Evolutionary conservation across 2,329 filamentous ascomycete genomes (phyloP), one percentile per base, ranked within the genome.

Genomic region (Trichoderma sp.): DNA sequence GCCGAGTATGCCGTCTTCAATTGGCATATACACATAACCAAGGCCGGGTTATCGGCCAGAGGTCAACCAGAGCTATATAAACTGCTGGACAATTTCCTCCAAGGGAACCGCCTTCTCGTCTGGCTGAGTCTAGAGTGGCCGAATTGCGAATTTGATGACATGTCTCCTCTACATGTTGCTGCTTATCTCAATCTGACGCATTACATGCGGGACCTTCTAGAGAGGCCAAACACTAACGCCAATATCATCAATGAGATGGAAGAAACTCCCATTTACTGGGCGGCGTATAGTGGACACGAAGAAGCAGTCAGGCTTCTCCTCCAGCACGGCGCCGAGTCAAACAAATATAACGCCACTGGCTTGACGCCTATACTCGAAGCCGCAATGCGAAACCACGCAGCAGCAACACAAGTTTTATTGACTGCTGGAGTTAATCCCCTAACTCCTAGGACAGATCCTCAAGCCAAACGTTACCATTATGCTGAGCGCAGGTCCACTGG

Each of bases 361-460:
- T 58, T 76, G 1, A 80, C 74, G n/a, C 79, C 83, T 3, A 70
- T 84, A 2, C 80, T 83, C 65, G 7, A 73, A 32, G 82, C 82
- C 6, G 80, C 81, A 6, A 73, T 5, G 3, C 75, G 73, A 12
- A 82, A 82, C 51, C 77, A 80, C 70, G 64, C 73, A 4, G 73
- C 73, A 11, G 77, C 77, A 32, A 75, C 81, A 4, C 73, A 70
- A 9, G 63, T 76, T 1, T 73, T 84, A 5, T 72, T 84, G 4
- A 72, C 77, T 6, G 80, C 81, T 32, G 83, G 82, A 18, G 79
- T 81, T 1, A 71, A 80, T 60, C 79, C 81, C 0, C 62, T 81
- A 3, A 78, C 77, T 0, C n/a, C 70, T 26, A 81, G 79, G 69
- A 76, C 75, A 4, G 24, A 63, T 39, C 36, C 60, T 15, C 32